Base-by-base conservation (phyloP, 352 stramenopile genomes). In the Pythium apleroticum region DNA sequence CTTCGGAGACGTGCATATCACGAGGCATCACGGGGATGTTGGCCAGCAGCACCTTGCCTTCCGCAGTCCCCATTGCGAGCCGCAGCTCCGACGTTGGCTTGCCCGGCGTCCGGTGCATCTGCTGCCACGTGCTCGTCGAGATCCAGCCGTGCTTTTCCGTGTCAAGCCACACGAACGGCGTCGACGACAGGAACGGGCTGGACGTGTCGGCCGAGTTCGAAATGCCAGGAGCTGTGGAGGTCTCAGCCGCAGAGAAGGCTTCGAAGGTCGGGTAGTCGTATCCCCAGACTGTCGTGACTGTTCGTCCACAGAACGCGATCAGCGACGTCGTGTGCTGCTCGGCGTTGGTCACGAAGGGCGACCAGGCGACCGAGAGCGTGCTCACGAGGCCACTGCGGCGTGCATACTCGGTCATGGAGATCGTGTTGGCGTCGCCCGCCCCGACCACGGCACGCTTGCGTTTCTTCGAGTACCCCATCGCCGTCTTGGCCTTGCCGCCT, bases 121-220 rank as follows among this genome's bases (percentile, higher is more conserved):
- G 74, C 58, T 90, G 80, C 86, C 86, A 94, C 31, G 81, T 75
- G 33, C 80, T 84, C 8, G 73, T 85, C 0, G 78, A 68, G 12
- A 91, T 73, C 86, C 86, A 94, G 0, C 86, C 86, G 57, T 89
- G 76, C 22, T 75, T 78, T n/a, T 90, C 76, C 35, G 86, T 92
- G 49, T 91, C 77, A 49, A 91, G 69, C 78, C 77, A 86, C 27
- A 70, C 78, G 53, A 84, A 52, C 22, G 80, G 83, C 27, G 69
- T 57, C 19, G 60, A 57, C 20, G 75, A 84, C 39, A 88, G 50
- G 43, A 81, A 70, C 3, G 8, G 14, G 9, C 22, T 43, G 14
- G 39, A 25, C 15, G 55, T 27, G 14, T 28, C 25, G 6, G 20
- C n/a, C 14, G 46, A 4, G 46, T 28, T 53, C 5, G 46, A n/a